Base-by-base conservation (phyloP, 31 red algal species). In the Asparagopsis taxiformis region DNA sequence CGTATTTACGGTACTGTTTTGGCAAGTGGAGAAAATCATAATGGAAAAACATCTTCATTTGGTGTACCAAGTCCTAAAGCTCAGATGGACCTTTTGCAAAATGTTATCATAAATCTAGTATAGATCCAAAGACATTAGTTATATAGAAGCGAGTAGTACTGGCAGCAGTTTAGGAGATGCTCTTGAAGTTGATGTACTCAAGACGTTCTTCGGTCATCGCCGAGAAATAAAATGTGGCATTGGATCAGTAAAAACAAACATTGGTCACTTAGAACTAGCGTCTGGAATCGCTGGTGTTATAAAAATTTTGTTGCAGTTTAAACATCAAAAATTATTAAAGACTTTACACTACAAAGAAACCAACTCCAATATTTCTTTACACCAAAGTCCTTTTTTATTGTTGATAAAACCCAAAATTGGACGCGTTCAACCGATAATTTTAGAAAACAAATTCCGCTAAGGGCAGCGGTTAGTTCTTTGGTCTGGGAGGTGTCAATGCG, bases 381-480 rank as follows among this genome's bases (percentile, higher is more conserved):
- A n/a, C n/a, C n/a, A n/a, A n/a, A n/a, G n/a, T n/a, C n/a, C n/a
- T n/a, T n/a, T n/a, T n/a, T n/a, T n/a, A n/a, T n/a, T n/a, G n/a
- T n/a, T n/a, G n/a, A n/a, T n/a, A n/a, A n/a, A n/a, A n/a, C n/a
- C n/a, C n/a, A n/a, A n/a, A n/a, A n/a, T n/a, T n/a, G n/a, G n/a
- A n/a, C n/a, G n/a, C n/a, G n/a, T n/a, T n/a, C n/a, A n/a, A n/a
- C n/a, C n/a, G n/a, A n/a, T n/a, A n/a, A n/a, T n/a, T n/a, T 68
- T 50, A 23, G 13, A 19, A 21, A 11, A 26, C 13, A 60, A 11
- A 9, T 19, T 11, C 26, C 26, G 43, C 25, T 10, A 49, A 37
- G 26, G 11, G 63, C 63, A 19, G 63, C 16, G 11, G 36, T 68
- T 48, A 68, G 63, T 68, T 68, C 63, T 68, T 68, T 68, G 63